phyloP scores from a whole-genome alignment of 1,284 basidiomycete species.

The Trichosporon asahii region DNA sequence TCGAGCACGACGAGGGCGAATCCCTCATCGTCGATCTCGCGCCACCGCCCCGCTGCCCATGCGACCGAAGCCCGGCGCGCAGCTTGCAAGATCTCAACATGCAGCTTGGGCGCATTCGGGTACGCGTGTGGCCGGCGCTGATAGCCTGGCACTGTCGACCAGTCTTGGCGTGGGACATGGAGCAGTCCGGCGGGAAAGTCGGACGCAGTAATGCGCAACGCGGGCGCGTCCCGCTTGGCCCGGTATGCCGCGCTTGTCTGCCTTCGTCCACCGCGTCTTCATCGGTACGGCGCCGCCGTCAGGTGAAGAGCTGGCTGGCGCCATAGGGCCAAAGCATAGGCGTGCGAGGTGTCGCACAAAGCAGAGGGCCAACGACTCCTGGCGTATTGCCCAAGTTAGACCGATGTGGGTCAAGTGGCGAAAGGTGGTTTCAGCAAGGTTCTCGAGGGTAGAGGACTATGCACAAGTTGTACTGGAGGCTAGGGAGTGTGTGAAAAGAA shows the following conservation, averaged over 20 bases:
- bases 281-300: too few relatives aligned
- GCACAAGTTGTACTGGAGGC: too few relatives aligned
- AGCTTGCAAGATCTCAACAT: neutral
- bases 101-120: neutral
- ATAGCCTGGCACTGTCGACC: neutral
- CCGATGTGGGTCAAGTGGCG: too few relatives aligned
- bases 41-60: neutral
- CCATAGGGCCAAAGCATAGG: too few relatives aligned
- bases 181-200: neutral
- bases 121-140: neutral
- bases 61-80: neutral
- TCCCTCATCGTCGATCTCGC: neutral
- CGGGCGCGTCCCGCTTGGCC: neutral
- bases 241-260: neutral
- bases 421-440: too few relatives aligned
- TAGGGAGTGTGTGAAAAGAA: too few relatives aligned
- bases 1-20: neutral
- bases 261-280: too few relatives aligned
- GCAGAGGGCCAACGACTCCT: too few relatives aligned
- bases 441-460: too few relatives aligned
- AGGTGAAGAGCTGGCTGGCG: too few relatives aligned
- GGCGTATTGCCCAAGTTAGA: too few relatives aligned
- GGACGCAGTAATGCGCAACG: neutral
- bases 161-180: neutral
- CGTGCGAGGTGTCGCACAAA: too few relatives aligned